A percentile compares a stretch with the other conserved stretches of the same genome.
Evolutionary conservation across 306 rosid species (phyloP).

Genomic region (Cicer arietinum): DNA sequence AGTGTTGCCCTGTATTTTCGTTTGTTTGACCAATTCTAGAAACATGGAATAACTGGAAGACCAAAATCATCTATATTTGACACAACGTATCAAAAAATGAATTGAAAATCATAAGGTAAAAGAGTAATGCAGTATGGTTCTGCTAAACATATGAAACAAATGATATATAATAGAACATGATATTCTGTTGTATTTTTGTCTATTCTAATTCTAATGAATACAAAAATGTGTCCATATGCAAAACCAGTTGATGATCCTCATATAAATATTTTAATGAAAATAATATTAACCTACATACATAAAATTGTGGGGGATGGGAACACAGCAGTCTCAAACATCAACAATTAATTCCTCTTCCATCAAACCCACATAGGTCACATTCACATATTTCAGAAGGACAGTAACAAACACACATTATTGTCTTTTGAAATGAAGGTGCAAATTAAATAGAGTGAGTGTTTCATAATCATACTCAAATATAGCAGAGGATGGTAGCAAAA

Average conservation of each 20-base stretch:
- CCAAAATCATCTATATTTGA: background rate
- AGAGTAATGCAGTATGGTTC: background rate
- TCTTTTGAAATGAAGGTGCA: background rate
- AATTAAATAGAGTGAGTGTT: background rate
- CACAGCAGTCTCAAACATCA: background rate
- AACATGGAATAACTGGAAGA: background rate
- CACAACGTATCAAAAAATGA: background rate
- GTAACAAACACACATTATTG: background rate
- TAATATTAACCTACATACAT: background rate
- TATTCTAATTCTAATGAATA: background rate
- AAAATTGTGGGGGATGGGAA: constrained; percentile 13
- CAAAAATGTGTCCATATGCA: constrained; percentile 13
- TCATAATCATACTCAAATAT: background rate
- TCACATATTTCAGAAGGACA: background rate
- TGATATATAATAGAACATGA: background rate
- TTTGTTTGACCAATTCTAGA: background rate
- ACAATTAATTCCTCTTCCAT: background rate
- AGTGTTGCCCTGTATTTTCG: background rate
- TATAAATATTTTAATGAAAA: background rate
- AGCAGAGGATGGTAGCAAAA: constrained; percentile 12
- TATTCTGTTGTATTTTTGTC: background rate
- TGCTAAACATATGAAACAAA: background rate
- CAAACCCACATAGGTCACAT: background rate
- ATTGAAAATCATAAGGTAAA: background rate
- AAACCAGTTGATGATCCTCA: background rate